Percentiles rank a stretch among this genome's conserved stretches.
Evolutionary conservation across 2,329 filamentous ascomycete species (phyloP).

Genomic region (Colletotrichum sp.): DNA sequence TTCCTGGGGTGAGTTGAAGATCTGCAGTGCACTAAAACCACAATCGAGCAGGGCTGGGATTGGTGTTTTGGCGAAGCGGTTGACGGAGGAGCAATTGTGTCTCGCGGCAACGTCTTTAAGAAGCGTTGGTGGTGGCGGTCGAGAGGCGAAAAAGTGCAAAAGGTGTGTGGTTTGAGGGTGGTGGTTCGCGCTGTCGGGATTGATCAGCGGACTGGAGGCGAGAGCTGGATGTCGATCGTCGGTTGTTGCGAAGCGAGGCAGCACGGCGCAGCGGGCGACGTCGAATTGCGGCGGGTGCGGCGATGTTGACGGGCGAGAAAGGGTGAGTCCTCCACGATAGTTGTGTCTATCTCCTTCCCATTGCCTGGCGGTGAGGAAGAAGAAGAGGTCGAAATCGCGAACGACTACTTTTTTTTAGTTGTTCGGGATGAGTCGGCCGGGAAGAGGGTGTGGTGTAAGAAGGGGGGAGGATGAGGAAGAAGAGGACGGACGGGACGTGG

Average conservation of each 20-base stretch:
- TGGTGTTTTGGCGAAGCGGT: not conserved
- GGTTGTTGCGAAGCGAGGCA: not conserved
- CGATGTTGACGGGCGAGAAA: not conserved
- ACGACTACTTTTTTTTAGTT: not conserved
- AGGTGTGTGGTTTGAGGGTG: not conserved
- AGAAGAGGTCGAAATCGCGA: not conserved
- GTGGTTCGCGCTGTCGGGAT: conserved; percentile 2
- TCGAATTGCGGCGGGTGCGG: not conserved
- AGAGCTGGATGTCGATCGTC: conserved; percentile 7
- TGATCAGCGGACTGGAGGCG: not conserved
- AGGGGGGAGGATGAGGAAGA: conserved; percentile 17
- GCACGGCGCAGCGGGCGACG: not conserved
- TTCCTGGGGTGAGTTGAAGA: not conserved
- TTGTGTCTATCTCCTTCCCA: not conserved
- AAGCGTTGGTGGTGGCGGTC: not conserved
- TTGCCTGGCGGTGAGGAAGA: not conserved
- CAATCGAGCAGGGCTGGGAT: not conserved
- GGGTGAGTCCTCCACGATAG: not conserved
- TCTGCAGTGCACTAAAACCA: conserved; percentile 4
- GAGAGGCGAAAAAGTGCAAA: not conserved
- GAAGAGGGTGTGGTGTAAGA: conserved; percentile 10
- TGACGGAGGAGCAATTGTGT: not conserved
- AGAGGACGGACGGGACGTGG: not conserved
- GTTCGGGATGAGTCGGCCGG: conserved; percentile 11
- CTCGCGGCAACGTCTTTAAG: not conserved